Evolutionary conservation across 441 rosid species (phyloP), one percentile per base, ranked within the genome.

Genomic region (Aquilaria agallochum): DNA sequence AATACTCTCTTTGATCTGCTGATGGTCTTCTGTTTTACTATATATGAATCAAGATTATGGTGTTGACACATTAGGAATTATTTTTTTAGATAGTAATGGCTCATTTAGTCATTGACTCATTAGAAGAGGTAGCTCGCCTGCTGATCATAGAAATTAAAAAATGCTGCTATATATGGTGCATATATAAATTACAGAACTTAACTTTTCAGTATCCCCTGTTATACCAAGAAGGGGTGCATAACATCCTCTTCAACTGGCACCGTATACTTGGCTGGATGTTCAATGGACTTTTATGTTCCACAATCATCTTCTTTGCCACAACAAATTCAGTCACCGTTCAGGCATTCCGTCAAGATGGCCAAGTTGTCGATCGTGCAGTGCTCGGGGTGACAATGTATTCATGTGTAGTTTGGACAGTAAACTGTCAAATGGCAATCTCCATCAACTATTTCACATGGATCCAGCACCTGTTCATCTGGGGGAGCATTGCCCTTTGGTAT

Each of bases 391-490:
- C 87, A n/a, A 80, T 90, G 90, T 90, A 90, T 55, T 76, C 95
- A 12, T 78, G 78, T 5, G 81, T 87, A 5, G 92, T 87, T 8
- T 90, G 95, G 92, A 70, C 75, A 0, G 97, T 90, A 57, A 90
- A 90, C 69, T 82, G 81, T 70, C 97, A 90, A 63, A 85, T 87
- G 83, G 95, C 92, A 9, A 67, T 90, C 11, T 85, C 89, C 15
- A 82, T 87, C 62, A 85, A 81, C 74, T 87, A 90, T 85, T 90
- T 87, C 86, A 90, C 97, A 20, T 87, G 90, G 90, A 87, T 90
- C 61, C 97, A 90, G 7, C 97, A 90, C 54, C 71, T 87, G 55
- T 83, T 85, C 81, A 79, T 90, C 50, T 90, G 97, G 95, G 92
- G 97, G 65, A 85, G 95, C 82, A 78, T 85, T 5, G 89, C 77